Base-by-base conservation (phyloP, 2,329 filamentous ascomycete species). In the Trichothecium sympodiale region DNA sequence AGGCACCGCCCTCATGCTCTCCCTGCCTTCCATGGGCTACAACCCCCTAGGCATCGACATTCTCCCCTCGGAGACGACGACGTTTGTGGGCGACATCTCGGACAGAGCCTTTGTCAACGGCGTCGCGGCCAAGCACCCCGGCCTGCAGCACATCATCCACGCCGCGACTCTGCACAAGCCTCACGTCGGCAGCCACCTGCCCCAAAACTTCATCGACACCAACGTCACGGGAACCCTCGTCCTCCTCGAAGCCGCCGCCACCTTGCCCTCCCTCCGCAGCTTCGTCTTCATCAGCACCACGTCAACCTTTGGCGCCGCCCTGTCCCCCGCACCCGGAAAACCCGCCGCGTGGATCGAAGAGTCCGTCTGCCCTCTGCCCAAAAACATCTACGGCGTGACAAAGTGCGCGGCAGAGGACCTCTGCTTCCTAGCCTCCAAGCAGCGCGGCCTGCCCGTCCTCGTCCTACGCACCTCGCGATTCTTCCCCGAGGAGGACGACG, bases 311-410 rank as follows among this genome's bases (percentile, higher is more conserved):
- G 64, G 64, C 17, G 39, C 44, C 1, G 61, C 62, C 1, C 47
- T 67, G 7, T 55, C 54, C 34, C 60, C 62, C 0, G 34, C 39
- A 2, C 50, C 49, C 0, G 60, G 59, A 2, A 34, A 40, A 0
- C 60, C 62, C 2, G 62, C 63, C 0, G 59, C 52, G 2, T 65
- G 62, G 62, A 67, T 67, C 41, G 51, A 60, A 43, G 64, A 67
- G 43, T 27, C 40, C 0, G 57, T 65, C 7, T 48, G 50, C 0
- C 59, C 62, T 0, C 42, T 53, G 15, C 62, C 64, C 2, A 67
- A 67, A 40, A 68, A 68, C 46, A 64, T 67, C 31, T 67, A 68
- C 42, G 66, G 66, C 36, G 55, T 57, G 4, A 69, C 65, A 14
- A 70, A 70, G 34, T 51, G 57, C 13, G 62, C 63, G 2, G 66